Conservation (phyloP, 306 rosid species). For the Echinosophora koreensis region DNA sequence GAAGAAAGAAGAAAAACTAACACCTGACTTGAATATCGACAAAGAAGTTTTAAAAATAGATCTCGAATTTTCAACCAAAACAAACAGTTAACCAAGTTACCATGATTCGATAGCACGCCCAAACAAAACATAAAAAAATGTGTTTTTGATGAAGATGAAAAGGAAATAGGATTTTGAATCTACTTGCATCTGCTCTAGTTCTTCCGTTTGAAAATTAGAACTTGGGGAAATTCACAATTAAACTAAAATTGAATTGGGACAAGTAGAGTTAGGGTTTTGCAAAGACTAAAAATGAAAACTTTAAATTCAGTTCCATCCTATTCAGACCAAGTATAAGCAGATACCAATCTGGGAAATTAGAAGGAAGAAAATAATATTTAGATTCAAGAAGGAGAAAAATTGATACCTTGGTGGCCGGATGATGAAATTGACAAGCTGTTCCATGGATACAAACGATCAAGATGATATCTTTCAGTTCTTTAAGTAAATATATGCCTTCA, state of each 20-base stretch:
- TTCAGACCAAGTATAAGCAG: slow-evolving; percentile 35
- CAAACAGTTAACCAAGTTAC: slow-evolving; percentile 33
- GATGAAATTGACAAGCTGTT: slow-evolving; percentile 65
- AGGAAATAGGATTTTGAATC: slow-evolving; percentile 28
- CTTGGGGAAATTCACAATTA: slow-evolving; percentile 11
- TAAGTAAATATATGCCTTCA: slow-evolving; percentile 37
- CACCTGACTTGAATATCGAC: not conserved
- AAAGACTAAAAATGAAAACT: slow-evolving; percentile 29
- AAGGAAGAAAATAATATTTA: not conserved
- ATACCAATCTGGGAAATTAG: slow-evolving; percentile 33
- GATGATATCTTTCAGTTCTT: slow-evolving; percentile 32
- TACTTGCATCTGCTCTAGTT: slow-evolving; percentile 29
- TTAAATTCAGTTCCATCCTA: slow-evolving; percentile 31
- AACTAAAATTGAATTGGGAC: slow-evolving; percentile 22
- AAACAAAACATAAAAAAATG: not conserved
- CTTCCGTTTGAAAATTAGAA: not conserved
- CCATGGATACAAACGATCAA: slow-evolving; percentile 63
- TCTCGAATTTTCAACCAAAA: slow-evolving; percentile 47
- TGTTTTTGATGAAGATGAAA: not conserved
- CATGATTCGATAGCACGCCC: slow-evolving; percentile 19
- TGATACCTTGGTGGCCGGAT: slow-evolving; percentile 64
- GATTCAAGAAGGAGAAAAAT: not conserved
- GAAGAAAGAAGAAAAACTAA: not conserved
- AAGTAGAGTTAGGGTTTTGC: slow-evolving; percentile 31
- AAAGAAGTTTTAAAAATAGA: slow-evolving; percentile 43